Evolutionary conservation across 352 stramenopile species (phyloP), one percentile per base, ranked within the genome.

Genomic region (Phytophthora megakarya): DNA sequence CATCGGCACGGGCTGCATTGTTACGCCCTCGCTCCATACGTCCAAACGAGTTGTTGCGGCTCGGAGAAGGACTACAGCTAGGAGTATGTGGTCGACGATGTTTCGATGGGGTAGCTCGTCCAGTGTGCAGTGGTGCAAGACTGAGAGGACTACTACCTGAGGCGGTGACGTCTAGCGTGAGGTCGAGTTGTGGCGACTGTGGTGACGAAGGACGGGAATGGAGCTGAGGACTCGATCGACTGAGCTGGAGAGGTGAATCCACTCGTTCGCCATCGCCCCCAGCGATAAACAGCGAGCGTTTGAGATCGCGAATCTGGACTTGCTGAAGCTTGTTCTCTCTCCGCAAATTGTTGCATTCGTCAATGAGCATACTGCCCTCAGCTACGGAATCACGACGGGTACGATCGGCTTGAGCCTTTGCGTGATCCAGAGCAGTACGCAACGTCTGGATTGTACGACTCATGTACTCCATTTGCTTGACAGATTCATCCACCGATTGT

Each of bases 391-490:
- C 84, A 13, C 86, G 81, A 4, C 85, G 84, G 21, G 86, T 70
- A 5, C 84, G 82, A 33, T 92, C 84, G 0, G 73, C 71, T 35
- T 93, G 85, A 12, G 65, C 54, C 44, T 94, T 92, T 3, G 86
- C 78, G 33, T 90, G 86, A 30, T 92, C 84, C 16, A 92, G 63
- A 12, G 84, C 72, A 2, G 70, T 70, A 1, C 73, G 80, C 13
- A 94, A 67, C 10, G 82, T 91, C 23, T 73, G 72, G 56, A 94
- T 87, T 2, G 73, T 92, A 28, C 78, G 80, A 59, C 81, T 92
- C 84, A 93, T 92, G 49, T 84, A 91, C 60, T 91, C 81, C 62
- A 93, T 80, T 61, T 94, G 84, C 61, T 91, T 88, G 35, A 79
- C 79, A 1, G 86, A 90, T 35, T 93, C 82, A 26, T 87, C 74